Base-by-base conservation (phyloP, 345 rosid genomes). In the Cardiospermum halicacabum region DNA sequence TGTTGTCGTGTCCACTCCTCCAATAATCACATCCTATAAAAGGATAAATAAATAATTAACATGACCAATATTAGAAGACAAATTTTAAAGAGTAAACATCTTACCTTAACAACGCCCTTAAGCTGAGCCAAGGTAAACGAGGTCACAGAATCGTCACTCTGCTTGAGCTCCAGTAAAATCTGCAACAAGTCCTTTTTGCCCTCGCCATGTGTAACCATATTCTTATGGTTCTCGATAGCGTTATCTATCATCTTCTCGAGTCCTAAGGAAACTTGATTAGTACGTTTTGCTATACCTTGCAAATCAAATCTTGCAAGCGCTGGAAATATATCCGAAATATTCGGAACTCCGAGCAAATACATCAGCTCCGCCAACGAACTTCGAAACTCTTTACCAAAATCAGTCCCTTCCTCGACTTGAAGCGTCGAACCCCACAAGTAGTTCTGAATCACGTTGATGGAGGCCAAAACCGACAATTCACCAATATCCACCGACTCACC, bases 281-380 rank as follows among this genome's bases (percentile, higher is more conserved):
- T 43, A 3, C 63, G 31, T 67, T 53, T 78, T 62, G 60, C 61
- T 5, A 78, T 21, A 40, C 86, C 85, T 71, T 81, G 86, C 21
- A 81, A 7, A 62, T 83, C 91, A 45, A 81, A 72, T 65, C 72
- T 16, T 0, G 79, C 74, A 13, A 83, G 66, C 27, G 60, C 48
- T 0, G 86, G 80, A 43, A 81, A 77, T 30, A 83, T 22, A 42
- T 83, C 86, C 0, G 86, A 85, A 56, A 83, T 45, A 26, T 83
- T 81, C 1, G 83, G 83, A 15, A 60, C 76, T 11, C 72, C 84
- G 3, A 66, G 4, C 0, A 76, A 3, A n/a, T 56, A 66, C 76
- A 75, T 69, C 0, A 70, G n/a, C 34, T 81, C 60, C 3, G 34
- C 64, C 3, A 64, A 22, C 50, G 45, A 50, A n/a, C 43, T 26